These are phyloP conservation scores for Ramaria rubella DNA, from an alignment of 768 basidiomycete species.

Conservation along the genomic window DNA sequence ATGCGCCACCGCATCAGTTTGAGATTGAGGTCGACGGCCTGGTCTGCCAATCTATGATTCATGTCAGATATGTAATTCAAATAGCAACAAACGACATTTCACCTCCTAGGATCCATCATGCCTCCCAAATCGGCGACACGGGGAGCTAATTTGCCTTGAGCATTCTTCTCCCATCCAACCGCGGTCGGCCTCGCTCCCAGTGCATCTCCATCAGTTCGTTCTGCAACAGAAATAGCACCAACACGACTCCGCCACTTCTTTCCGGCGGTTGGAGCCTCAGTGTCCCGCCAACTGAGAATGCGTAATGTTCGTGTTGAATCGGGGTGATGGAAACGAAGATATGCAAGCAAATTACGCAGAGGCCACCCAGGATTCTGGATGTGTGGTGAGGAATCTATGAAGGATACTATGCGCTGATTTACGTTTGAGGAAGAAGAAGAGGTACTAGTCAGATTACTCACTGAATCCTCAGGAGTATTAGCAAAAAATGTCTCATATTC, in stretches of 20 bases:
- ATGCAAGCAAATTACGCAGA: constrained; percentile 84
- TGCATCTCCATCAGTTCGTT: constrained; percentile 1
- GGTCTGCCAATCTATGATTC: constrained; percentile 68
- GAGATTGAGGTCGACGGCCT: constrained; percentile 96
- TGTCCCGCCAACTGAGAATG: constrained; percentile 74
- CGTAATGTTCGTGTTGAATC: constrained; percentile 38
- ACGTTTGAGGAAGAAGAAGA: constrained; percentile 1
- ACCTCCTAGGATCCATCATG: constrained; percentile 93
- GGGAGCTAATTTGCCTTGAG: constrained; percentile 78
- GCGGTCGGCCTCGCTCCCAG: constrained; percentile 45
- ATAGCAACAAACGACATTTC: constrained; percentile 10
- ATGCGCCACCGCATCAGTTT: constrained; percentile 99
- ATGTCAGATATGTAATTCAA: neutral
- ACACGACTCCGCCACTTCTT: constrained; percentile 57
- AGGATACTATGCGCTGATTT: constrained; percentile 47
- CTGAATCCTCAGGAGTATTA: constrained; percentile 33
- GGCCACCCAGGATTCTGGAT: constrained; percentile 83
- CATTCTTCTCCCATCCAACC: constrained; percentile 96
- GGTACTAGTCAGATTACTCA: constrained; percentile 23
- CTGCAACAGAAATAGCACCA: constrained; percentile 41
- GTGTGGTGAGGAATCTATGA: constrained; percentile 81
- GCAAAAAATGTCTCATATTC: constrained; percentile 54
- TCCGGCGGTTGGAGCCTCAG: constrained; percentile 37
- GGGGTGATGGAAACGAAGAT: constrained; percentile 59
- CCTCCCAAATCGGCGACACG: constrained; percentile 86